Evolutionary conservation across 2,329 filamentous ascomycete species (phyloP).

Genomic region (Fusarium sacchari): DNA sequence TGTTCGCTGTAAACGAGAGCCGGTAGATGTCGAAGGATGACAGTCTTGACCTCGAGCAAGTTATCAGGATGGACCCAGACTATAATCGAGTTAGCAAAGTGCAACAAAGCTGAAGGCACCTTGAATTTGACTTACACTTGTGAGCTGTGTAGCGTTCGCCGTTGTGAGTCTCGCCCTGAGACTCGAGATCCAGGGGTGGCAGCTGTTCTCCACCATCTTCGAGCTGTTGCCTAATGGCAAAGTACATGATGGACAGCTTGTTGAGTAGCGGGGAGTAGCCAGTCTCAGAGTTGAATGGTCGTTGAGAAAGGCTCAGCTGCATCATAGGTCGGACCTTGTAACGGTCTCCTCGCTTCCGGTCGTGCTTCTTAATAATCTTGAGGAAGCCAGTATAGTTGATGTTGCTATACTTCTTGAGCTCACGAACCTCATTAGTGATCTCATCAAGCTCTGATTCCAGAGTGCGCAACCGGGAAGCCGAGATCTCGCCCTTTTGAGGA

Average conservation of each 20-base stretch:
- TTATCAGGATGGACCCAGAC: slow-evolving; percentile 98
- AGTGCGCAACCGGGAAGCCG: slow-evolving; percentile 69
- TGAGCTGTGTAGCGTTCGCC: slow-evolving; percentile 83
- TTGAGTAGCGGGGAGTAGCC: slow-evolving; percentile 91
- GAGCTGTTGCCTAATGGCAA: slow-evolving; percentile 86
- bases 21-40: slow-evolving; percentile 89
- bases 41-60: slow-evolving; percentile 94
- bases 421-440: slow-evolving; percentile 90
- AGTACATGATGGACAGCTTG: slow-evolving; percentile 94
- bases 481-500: slow-evolving; percentile 59
- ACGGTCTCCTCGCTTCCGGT: slow-evolving; percentile 85
- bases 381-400: slow-evolving; percentile 98
- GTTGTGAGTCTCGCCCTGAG: slow-evolving; percentile 66
- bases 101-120: not conserved
- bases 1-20: slow-evolving; percentile 93
- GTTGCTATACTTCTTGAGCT: slow-evolving; percentile 93
- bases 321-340: slow-evolving; percentile 93
- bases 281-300: slow-evolving; percentile 91
- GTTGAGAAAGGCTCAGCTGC: slow-evolving; percentile 85
- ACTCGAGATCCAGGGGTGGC: slow-evolving; percentile 59
- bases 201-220: slow-evolving; percentile 62
- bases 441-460: slow-evolving; percentile 83
- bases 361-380: slow-evolving; percentile 99
- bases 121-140: slow-evolving; percentile 71
- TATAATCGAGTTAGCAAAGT: slow-evolving; percentile 45